Conservation (phyloP, 108 stramenopile genomes). For the Craspedostauros australis region DNA sequence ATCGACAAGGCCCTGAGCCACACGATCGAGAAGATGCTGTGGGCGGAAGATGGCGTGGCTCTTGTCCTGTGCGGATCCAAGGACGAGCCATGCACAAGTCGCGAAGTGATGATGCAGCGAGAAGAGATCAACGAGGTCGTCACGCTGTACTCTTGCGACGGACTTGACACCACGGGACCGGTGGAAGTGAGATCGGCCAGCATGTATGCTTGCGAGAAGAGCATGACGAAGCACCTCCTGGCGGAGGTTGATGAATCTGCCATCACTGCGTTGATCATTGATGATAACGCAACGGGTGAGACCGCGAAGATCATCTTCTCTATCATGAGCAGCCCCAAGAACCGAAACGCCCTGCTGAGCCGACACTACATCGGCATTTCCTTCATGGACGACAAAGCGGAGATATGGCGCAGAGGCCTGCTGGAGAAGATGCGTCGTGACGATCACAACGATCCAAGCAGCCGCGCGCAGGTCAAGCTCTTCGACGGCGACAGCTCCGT, state of each 20-base stretch:
- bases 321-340: not conserved
- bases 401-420: conserved; percentile 18
- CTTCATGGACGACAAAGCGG: not conserved
- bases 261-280: too few relatives aligned
- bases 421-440: conserved; percentile 25
- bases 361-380: too few relatives aligned
- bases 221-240: too few relatives aligned
- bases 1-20: too few relatives aligned
- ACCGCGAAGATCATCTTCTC: not conserved
- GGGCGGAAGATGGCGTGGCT: conserved; percentile 1
- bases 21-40: too few relatives aligned
- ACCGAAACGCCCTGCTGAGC: not conserved
- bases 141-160: too few relatives aligned
- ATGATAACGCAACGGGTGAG: too few relatives aligned
- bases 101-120: not conserved
- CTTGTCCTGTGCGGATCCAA: conserved; percentile 3
- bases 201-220: too few relatives aligned
- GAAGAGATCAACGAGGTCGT: too few relatives aligned
- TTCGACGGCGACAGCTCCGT: not conserved
- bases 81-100: not conserved
- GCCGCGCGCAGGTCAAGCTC: conserved; percentile 4
- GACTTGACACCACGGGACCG: too few relatives aligned
- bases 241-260: too few relatives aligned
- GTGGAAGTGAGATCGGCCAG: too few relatives aligned
- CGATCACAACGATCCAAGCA: conserved; percentile 14